phyloP scores from a whole-genome alignment of 495 filamentous ascomycete species.

The Tuber umbilicatum region DNA sequence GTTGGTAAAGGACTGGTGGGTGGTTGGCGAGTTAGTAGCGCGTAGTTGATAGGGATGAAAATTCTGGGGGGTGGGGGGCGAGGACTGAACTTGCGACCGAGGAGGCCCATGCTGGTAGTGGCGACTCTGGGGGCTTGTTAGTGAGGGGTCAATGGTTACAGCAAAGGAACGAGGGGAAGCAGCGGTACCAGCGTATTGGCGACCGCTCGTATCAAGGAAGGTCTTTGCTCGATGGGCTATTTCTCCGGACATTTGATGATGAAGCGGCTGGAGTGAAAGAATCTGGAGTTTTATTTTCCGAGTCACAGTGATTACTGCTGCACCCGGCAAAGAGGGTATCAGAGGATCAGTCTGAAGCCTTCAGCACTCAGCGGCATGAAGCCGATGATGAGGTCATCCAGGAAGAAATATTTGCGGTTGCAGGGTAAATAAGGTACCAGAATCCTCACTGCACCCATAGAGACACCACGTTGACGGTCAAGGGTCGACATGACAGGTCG shows the following conservation, averaged over 20 bases:
- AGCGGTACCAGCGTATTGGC: conserved; percentile 30
- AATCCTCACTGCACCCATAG: background rate
- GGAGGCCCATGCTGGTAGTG: conserved; percentile 32
- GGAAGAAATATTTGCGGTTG: conserved; percentile 20
- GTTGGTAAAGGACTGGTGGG: conserved; percentile 23
- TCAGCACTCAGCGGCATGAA: background rate
- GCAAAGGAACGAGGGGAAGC: conserved; percentile 1
- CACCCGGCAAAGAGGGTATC: background rate
- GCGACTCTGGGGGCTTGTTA: conserved; percentile 34
- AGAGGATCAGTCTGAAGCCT: background rate
- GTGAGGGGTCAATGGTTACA: background rate
- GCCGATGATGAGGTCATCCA: conserved; percentile 32
- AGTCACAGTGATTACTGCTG: background rate
- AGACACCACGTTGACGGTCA: background rate
- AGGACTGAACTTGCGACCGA: conserved; percentile 23
- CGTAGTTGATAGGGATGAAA: conserved; percentile 4
- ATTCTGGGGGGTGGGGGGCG: background rate
- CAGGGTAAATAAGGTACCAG: background rate
- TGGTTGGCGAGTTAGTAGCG: background rate
- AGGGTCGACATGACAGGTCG: background rate
- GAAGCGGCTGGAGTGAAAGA: background rate
- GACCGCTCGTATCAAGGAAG: conserved; percentile 21
- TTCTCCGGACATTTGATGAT: conserved; percentile 21
- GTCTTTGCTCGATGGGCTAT: conserved; percentile 20
- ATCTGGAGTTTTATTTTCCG: conserved; percentile 9